Percentiles rank a stretch among this genome's conserved stretches.
phyloP scores from a whole-genome alignment of 2,329 filamentous ascomycete species.

The Alternaria longipes region DNA sequence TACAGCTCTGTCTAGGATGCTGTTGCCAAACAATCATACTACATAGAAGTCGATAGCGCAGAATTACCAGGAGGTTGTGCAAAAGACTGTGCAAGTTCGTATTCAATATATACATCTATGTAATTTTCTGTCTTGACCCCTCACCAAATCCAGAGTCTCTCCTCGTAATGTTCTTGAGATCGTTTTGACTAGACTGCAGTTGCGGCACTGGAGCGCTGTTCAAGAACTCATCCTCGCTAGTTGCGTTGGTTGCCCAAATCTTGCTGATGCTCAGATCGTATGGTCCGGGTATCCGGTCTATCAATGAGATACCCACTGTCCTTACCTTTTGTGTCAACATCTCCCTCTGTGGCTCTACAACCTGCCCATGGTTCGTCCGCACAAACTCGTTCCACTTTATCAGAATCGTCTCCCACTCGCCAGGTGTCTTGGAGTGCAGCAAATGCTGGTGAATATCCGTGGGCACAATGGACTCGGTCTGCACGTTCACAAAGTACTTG shows the following conservation, averaged over 20 bases:
- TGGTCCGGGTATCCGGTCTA: slow-evolving; percentile 85
- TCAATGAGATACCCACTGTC: slow-evolving; percentile 86
- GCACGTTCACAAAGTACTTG: slow-evolving; percentile 93
- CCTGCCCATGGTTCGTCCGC: slow-evolving; percentile 88
- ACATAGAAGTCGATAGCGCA: not conserved
- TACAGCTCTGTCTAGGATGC: not conserved
- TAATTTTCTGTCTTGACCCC: slow-evolving; percentile 18
- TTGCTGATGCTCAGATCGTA: slow-evolving; percentile 87
- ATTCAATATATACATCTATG: slow-evolving; percentile 17
- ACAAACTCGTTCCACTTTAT: slow-evolving; percentile 94
- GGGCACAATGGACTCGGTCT: slow-evolving; percentile 91
- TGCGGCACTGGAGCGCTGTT: slow-evolving; percentile 35
- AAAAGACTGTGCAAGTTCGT: not conserved
- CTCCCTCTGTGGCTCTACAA: slow-evolving; percentile 91
- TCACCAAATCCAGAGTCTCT: slow-evolving; percentile 24
- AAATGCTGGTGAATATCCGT: slow-evolving; percentile 97
- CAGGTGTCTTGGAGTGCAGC: slow-evolving; percentile 78
- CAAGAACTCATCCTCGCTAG: slow-evolving; percentile 47
- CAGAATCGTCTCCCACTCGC: slow-evolving; percentile 94
- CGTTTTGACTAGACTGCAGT: slow-evolving; percentile 25
- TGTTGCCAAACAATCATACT: not conserved
- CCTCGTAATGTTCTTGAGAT: slow-evolving; percentile 30
- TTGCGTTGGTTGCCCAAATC: slow-evolving; percentile 88
- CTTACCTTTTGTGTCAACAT: slow-evolving; percentile 86
- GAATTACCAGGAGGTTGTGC: not conserved